Evolutionary conservation across 768 basidiomycete species (phyloP).

Genomic region (Russula brevipes): DNA sequence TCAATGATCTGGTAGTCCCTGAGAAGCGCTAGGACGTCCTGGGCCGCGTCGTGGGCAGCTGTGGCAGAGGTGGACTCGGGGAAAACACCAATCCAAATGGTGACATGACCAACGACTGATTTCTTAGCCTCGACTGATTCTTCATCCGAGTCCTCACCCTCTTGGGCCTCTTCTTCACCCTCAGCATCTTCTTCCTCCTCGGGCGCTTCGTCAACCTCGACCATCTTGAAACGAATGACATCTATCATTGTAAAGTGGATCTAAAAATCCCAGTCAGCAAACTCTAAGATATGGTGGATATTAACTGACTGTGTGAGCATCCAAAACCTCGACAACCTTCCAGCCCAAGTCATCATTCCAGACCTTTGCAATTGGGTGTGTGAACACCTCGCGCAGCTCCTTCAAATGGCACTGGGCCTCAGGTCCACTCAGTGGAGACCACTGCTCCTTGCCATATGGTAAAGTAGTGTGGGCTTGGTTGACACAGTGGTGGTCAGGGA

Average conservation of each 20-base stretch:
- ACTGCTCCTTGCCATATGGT: conserved; percentile 29
- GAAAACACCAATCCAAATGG: conserved; percentile 40
- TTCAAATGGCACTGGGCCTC: conserved; percentile 25
- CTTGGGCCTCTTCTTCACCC: no score
- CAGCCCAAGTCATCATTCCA: conserved; percentile 33
- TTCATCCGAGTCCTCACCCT: background rate
- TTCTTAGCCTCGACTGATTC: background rate
- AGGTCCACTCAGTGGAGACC: conserved; percentile 24
- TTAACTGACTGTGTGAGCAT: conserved; percentile 29
- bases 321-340: conserved; percentile 31
- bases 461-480: conserved; percentile 28
- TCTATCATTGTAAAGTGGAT: conserved; percentile 35
- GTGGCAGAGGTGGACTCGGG: conserved; percentile 29
- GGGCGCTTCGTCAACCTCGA: conserved; percentile 21
- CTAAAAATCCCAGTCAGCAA: conserved; percentile 32
- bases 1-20: conserved; percentile 31
- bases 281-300: conserved; percentile 30
- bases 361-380: conserved; percentile 32
- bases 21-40: conserved; percentile 34
- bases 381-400: conserved; percentile 33
- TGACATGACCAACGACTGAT: conserved; percentile 20
- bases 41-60: conserved; percentile 27
- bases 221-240: conserved; percentile 33
- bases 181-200: conserved; percentile 20
- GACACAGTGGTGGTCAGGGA: background rate